phyloP scores from a whole-genome alignment of 257 asterid species.

The Lycium ferocissimum region DNA sequence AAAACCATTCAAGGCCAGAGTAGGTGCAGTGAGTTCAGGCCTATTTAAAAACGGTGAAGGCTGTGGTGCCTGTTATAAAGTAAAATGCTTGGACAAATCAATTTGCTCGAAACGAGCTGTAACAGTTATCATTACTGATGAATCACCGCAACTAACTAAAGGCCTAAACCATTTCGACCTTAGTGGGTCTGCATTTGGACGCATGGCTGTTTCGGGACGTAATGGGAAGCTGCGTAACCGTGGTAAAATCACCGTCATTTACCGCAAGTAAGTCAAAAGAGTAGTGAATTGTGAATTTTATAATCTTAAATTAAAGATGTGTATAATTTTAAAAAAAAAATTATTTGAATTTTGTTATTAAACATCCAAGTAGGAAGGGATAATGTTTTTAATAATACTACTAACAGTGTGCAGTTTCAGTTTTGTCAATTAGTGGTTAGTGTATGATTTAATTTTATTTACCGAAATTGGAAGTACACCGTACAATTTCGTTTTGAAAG shows the following conservation, averaged over 20 bases:
- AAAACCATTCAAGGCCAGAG: constrained; percentile 88
- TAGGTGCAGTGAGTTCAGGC: constrained; percentile 92
- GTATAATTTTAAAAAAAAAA: no score
- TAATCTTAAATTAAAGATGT: no score
- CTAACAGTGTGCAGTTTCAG: constrained; percentile 34
- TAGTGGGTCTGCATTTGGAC: constrained; percentile 94
- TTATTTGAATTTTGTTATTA: no score
- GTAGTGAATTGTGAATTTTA: no score
- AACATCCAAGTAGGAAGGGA: no score
- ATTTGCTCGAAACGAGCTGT: constrained; percentile 87
- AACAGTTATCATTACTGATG: constrained; percentile 88
- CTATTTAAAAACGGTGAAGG: constrained; percentile 89
- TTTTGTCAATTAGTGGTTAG: constrained; percentile 46
- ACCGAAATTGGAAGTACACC: neutral
- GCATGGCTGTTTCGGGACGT: constrained; percentile 80
- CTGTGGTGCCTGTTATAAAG: constrained; percentile 95
- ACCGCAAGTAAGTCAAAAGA: constrained; percentile 59
- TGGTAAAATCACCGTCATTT: constrained; percentile 72
- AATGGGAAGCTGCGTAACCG: constrained; percentile 79
- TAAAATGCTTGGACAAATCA: constrained; percentile 76
- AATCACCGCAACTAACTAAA: constrained; percentile 76
- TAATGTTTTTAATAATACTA: neutral
- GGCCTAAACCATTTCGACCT: constrained; percentile 81
- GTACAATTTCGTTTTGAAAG: neutral
- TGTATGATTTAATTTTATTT: constrained; percentile 11